Conservation (phyloP, 768 basidiomycete genomes). For the Xerocomellus amylosporus region DNA sequence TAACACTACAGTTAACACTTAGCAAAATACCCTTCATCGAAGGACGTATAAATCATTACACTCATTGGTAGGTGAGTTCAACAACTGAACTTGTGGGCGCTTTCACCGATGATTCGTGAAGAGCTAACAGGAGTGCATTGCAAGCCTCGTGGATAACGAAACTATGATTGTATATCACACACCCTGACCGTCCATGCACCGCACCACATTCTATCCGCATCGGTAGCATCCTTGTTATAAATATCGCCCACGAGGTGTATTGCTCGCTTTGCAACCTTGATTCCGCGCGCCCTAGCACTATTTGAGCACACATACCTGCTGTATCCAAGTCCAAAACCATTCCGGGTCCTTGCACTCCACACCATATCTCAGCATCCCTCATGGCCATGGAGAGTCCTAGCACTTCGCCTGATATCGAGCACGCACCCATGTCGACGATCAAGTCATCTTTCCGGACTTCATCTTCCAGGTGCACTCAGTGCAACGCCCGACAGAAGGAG, state of each 20-base stretch:
- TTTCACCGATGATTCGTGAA: not conserved
- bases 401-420: not conserved
- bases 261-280: not conserved
- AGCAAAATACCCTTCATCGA: not conserved
- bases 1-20: not conserved
- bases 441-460: not conserved
- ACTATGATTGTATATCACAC: not conserved
- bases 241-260: not conserved
- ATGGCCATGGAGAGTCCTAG: not conserved
- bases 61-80: not conserved
- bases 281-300: not conserved
- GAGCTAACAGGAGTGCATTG: not conserved
- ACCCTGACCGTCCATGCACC: constrained; percentile 1
- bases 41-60: not conserved
- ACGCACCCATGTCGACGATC: not conserved
- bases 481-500: constrained; percentile 9
- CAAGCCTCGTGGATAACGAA: constrained; percentile 5
- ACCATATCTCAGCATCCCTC: not conserved
- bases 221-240: not conserved
- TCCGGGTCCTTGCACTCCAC: not conserved
- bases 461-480: constrained; percentile 9
- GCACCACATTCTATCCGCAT: constrained; percentile 2
- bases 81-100: not conserved
- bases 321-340: not conserved
- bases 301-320: constrained; percentile 1